Base-by-base conservation (phyloP, 176 grass and related monocot species). In the Luzula sylvatica region DNA sequence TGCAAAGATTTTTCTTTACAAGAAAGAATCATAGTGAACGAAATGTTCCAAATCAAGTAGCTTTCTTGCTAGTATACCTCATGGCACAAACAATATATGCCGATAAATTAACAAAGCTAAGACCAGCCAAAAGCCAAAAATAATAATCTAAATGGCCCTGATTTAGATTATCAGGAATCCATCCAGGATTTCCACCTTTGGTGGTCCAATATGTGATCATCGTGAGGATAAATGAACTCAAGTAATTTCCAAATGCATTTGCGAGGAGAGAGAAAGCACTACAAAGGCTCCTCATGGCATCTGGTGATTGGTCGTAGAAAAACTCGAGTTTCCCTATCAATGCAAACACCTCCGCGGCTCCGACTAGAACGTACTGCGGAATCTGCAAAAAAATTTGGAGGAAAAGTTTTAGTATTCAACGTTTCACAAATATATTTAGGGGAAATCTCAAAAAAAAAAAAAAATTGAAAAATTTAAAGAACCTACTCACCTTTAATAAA, bases 251-350 rank as follows among this genome's bases (percentile, higher is more conserved):
- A 2, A 87, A 55, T 3, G 82, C 59, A 61, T 87, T 71, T 43
- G 78, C 75, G 58, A 94, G 79, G 48, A 94, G 56, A 20, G 75
- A 75, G 8, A 87, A 72, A 46, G 87, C 70, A 19, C 74, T 87
- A 64, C 87, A 94, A 3, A 72, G 78, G 87, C 72, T 94, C 68
- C 87, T 87, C 87, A 94, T 94, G 16, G 78, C 72, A 17, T 87
- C 78, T 17, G 87, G 82, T 44, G 82, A 82, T 76, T 94, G 78
- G 16, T 25, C 59, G 48, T 71, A 94, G 82, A 94, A 94, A 54
- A 94, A 94, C 71, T 94, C 82, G 3, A 94, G 68, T 65, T 83
- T 74, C 4, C 82, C 42, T 24, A 94, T 83, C 49, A 76, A 76
- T 48, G 58, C 73, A 56, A 94, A 83, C 11, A 80, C 64, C 53